These are phyloP conservation scores for Breviolum minutum DNA, from an alignment of 73 alveolate species.

Conservation along the genomic window DNA sequence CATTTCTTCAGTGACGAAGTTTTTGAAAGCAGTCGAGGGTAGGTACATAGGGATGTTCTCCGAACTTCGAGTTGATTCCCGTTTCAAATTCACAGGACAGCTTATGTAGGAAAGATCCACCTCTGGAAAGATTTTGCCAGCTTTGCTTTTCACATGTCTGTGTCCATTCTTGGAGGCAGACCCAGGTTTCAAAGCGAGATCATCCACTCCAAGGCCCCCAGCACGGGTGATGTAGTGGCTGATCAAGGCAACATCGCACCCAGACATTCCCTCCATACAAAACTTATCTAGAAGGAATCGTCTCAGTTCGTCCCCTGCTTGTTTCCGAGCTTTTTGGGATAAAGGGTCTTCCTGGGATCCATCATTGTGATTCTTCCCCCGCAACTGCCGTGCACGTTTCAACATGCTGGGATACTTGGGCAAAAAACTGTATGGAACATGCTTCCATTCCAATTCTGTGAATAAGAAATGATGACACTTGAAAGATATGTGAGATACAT, in stretches of 20 bases:
- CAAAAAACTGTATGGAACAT: not conserved
- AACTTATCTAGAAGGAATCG: not conserved
- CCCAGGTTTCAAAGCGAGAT: constrained; percentile 1
- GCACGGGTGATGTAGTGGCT: not conserved
- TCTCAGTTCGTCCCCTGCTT: constrained; percentile 9
- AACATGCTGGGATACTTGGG: not conserved
- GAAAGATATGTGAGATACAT: not conserved
- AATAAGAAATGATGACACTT: not conserved
- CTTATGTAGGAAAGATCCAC: not conserved
- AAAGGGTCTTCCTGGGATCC: not conserved
- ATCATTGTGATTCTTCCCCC: not conserved
- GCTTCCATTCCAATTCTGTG: not conserved
- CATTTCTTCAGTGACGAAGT: not conserved
- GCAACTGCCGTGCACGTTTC: not conserved
- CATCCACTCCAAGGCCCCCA: constrained; percentile 46
- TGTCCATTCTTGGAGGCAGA: constrained; percentile 17
- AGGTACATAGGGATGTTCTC: not conserved
- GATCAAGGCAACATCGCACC: not conserved
- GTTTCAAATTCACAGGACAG: not conserved
- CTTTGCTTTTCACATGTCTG: constrained; percentile 1
- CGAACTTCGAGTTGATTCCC: not conserved
- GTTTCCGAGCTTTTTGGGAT: not conserved
- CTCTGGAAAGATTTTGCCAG: constrained; percentile 39
- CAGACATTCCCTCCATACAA: not conserved
- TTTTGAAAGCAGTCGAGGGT: not conserved